These are phyloP conservation scores for Phytophthora foliorum DNA, from an alignment of 352 stramenopile species.

Conservation along the genomic window DNA sequence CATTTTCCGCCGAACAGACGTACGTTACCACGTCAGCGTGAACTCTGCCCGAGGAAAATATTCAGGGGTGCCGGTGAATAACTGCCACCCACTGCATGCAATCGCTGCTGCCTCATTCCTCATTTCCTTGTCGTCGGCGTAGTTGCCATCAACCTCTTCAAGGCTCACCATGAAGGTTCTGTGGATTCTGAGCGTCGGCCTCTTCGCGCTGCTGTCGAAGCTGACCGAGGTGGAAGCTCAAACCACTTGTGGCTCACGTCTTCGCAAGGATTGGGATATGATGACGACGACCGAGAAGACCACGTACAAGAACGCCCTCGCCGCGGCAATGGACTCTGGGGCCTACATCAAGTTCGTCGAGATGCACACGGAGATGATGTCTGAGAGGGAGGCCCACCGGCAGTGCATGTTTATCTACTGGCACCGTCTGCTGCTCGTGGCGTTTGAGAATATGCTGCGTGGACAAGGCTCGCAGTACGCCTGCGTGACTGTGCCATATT, in stretches of 20 bases:
- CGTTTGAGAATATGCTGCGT: constrained; percentile 89
- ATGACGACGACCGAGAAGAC: constrained; percentile 52
- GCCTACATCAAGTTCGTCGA: constrained; percentile 73
- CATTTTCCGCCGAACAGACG: constrained; percentile 27
- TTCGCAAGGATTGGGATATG: constrained; percentile 62
- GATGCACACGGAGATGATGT: constrained; percentile 75
- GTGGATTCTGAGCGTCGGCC: constrained; percentile 25
- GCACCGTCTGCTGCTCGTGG: constrained; percentile 72
- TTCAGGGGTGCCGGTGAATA: constrained; percentile 15
- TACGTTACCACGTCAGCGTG: constrained; percentile 31
- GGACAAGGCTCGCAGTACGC: constrained; percentile 55
- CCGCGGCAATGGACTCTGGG: constrained; percentile 62
- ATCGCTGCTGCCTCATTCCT: constrained; percentile 17
- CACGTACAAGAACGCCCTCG: constrained; percentile 59
- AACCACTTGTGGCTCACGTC: constrained; percentile 44
- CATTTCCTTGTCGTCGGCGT: constrained; percentile 26
- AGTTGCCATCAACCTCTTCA: constrained; percentile 7
- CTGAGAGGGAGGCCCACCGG: constrained; percentile 58
- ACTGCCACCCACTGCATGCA: constrained; percentile 12
- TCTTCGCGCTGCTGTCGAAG: constrained; percentile 23
- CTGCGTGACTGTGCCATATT: constrained; percentile 87
- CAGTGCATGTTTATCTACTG: constrained; percentile 90
- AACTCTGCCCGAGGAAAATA: constrained; percentile 29
- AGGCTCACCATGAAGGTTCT: constrained; percentile 33
- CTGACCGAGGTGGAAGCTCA: constrained; percentile 23